Evolutionary conservation across 371 early-diverging fungal genomes (phyloP).

Genomic region (Mortierella sp.): DNA sequence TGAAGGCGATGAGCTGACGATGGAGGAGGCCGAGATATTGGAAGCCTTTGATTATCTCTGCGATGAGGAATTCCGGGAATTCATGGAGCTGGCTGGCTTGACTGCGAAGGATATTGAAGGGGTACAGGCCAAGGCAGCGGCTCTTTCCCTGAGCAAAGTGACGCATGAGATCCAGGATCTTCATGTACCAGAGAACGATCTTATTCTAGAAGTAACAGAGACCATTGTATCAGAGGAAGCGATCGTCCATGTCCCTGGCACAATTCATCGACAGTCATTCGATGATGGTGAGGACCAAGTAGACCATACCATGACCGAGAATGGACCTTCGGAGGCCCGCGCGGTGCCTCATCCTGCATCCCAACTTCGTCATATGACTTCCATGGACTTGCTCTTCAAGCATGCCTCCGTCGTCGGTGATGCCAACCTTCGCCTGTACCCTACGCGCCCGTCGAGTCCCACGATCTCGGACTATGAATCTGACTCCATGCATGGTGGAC

Average conservation of each 20-base stretch:
- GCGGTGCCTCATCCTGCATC: constrained; percentile 9
- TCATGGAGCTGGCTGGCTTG: constrained; percentile 45
- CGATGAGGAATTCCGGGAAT: constrained; percentile 46
- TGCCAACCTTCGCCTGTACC: constrained; percentile 50
- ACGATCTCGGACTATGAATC: constrained; percentile 50
- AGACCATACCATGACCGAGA: background rate
- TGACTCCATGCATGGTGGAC: constrained; percentile 41
- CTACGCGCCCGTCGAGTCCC: constrained; percentile 49
- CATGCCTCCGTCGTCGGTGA: constrained; percentile 43
- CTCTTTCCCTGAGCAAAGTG: constrained; percentile 38
- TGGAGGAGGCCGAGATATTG: constrained; percentile 47
- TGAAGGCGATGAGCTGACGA: constrained; percentile 12
- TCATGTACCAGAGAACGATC: background rate
- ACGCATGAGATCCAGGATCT: constrained; percentile 27
- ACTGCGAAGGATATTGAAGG: constrained; percentile 27
- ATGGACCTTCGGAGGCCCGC: background rate
- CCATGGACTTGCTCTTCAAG: constrained; percentile 50
- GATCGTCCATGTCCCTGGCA: background rate
- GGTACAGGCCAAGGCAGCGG: constrained; percentile 39
- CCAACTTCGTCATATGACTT: constrained; percentile 44
- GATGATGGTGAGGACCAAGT: background rate
- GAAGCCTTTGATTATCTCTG: constrained; percentile 49
- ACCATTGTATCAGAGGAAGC: background rate
- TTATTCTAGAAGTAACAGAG: background rate
- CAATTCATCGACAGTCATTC: background rate